Evolutionary conservation across 2,329 filamentous ascomycete species (phyloP).

Genomic region (Fusarium sp.): DNA sequence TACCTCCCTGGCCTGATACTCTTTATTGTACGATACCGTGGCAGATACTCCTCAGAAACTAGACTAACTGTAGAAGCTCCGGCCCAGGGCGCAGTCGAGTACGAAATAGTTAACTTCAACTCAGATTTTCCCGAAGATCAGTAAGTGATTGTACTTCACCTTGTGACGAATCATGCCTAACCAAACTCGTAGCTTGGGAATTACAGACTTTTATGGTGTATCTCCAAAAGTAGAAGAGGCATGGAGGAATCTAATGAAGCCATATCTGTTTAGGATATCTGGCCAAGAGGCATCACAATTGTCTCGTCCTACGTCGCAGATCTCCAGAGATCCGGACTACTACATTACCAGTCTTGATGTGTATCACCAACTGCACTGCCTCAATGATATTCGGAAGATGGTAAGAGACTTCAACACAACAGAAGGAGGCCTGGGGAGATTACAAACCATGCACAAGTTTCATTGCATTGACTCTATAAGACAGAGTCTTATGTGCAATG

Average conservation of each 20-base stretch:
- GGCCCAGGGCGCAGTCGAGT: background rate
- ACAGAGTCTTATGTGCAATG: background rate
- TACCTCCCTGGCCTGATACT: background rate
- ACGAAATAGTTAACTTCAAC: background rate
- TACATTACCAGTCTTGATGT: conserved; percentile 5
- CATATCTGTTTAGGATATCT: background rate
- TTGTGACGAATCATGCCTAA: background rate
- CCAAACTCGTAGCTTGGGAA: background rate
- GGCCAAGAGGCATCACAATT: background rate
- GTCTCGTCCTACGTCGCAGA: background rate
- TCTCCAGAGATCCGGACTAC: background rate
- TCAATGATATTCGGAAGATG: conserved; percentile 1
- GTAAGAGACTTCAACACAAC: background rate
- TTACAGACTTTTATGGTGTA: background rate
- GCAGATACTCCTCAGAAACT: fast-evolving
- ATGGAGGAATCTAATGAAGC: background rate
- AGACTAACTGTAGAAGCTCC: background rate
- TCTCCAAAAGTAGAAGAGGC: background rate
- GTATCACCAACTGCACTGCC: conserved; percentile 1
- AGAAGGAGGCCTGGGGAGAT: background rate
- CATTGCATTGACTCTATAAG: conserved; percentile 1
- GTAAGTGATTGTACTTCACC: background rate
- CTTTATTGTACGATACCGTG: background rate
- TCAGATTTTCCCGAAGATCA: background rate
- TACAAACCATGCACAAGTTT: conserved; percentile 1